Evolutionary conservation across 805 yeast genomes (phyloP).

Genomic region (Ogataea pini): DNA sequence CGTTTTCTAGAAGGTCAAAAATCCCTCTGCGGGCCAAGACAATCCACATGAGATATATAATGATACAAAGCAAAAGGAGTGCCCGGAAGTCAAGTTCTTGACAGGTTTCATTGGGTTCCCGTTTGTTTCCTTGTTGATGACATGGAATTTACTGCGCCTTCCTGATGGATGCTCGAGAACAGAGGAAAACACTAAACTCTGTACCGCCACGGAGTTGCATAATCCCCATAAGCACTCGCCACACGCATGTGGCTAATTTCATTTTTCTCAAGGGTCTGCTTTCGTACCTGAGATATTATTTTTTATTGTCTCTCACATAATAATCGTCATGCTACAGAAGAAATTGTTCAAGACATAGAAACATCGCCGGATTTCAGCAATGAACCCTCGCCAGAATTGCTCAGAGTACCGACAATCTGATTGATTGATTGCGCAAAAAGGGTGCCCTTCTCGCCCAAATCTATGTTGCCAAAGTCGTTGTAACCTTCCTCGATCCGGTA

Average conservation of each 20-base stretch:
- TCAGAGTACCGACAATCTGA: conserved; percentile 5
- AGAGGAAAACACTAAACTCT: too few species aligned
- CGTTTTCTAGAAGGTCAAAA: not conserved
- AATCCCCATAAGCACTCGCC: not conserved
- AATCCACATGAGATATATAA: not conserved
- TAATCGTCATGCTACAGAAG: too few species aligned
- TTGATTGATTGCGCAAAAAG: conserved; percentile 1
- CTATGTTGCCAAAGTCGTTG: conserved; percentile 5
- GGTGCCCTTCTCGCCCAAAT: not conserved
- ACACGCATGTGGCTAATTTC: not conserved
- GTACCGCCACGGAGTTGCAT: too few species aligned
- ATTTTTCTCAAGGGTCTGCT: not conserved
- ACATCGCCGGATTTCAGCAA: too few species aligned
- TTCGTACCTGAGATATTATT: not conserved
- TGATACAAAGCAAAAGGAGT: too few species aligned
- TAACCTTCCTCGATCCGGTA: conserved; percentile 31
- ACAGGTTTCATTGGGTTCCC: too few species aligned
- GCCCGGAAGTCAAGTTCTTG: too few species aligned
- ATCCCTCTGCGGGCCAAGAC: conserved; percentile 3
- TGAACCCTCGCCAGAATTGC: conserved; percentile 1
- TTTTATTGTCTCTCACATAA: not conserved
- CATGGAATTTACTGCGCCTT: not conserved
- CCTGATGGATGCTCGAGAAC: not conserved
- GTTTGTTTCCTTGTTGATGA: too few species aligned
- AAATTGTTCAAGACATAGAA: too few species aligned